Base-by-base conservation (phyloP, 139 green algal species). In the Chlamydomonas asymmetrica region DNA sequence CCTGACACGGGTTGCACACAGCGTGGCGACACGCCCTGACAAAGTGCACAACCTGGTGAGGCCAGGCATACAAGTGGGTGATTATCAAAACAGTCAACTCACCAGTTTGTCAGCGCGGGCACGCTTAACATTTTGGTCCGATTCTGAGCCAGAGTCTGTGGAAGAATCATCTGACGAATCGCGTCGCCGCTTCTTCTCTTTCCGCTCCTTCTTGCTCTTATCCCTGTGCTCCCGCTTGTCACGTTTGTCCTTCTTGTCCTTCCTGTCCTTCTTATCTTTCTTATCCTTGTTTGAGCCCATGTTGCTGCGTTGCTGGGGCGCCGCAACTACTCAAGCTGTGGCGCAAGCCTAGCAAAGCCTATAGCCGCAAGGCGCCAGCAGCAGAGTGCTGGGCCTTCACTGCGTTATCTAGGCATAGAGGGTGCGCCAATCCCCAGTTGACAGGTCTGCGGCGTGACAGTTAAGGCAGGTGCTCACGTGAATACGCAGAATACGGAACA, bases 71-170 rank as follows among this genome's bases (percentile, higher is more conserved):
- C 8, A 4, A 29, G 9, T 31, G 2, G 48, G n/a, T 65, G 5
- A 3, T 48, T 29, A 4, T 4, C 7, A 8, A 48, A 20, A 32
- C 5, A 57, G 32, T 31, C 32, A 29, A 20, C 13, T 37, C 1
- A 88, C 83, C 79, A 82, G 75, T 39, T 85, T 85, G 41, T 88
- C 75, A 34, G 71, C 79, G 22, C 74, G 73, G 2, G 59, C 61
- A n/a, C 78, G 73, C 65, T 71, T 67, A 22, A 34, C 25, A n/a
- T 83, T 75, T 13, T 75, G 45, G 9, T 80, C 79, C n/a, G 75
- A 83, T 41, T 82, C 76, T 20, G 57, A 76, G 2, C 63, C 72
- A n/a, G 56, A 75, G 2, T 80, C 64, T 20, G 74, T 73, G 29
- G 54, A 74, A 27, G 65, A 65, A 20, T 64, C 67, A 65, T 75